Evolutionary conservation across 2,329 filamentous ascomycete species (phyloP), one percentile per base, ranked within the genome.

Genomic region (Aspergillus novoparasiticus): DNA sequence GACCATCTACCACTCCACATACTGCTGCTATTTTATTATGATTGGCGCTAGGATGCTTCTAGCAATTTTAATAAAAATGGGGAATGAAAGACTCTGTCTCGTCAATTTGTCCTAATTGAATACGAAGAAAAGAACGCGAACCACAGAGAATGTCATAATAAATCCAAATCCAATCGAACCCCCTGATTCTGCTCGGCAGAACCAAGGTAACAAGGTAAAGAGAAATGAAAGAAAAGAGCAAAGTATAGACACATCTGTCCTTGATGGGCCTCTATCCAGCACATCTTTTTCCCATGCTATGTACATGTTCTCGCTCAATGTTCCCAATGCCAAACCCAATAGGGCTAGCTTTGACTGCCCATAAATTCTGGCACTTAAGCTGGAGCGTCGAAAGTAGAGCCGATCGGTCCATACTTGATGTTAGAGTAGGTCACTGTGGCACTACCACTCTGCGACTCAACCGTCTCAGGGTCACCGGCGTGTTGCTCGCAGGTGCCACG

Each of bases 381-480:
- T 50, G 56, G 48, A 12, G 61, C 60, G 46, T 64, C 64, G 64
- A 68, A 86, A 71, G 86, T 87, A 57, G 82, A 84, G 72, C 81
- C 81, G 70, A 87, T 83, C 62, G 84, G 80, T 50, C 85, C 86
- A 68, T 85, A 82, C 76, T 82, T 83, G 81, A 87, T 86, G 80
- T 86, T 86, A 68, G 84, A 86, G 80, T 81, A 88, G 69, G 80
- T 75, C 60, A 87, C 85, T 67, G 80, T 79, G 58, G 85, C 76
- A 75, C 81, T 78, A 50, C 84, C 77, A 34, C 74, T 69, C 62
- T 76, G 66, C n/a, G 73, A 45, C 75, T 87, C 83, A 58, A 89
- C 75, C 14, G 81, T 80, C 45, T 75, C 66, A 36, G 86, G 86
- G 50, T 79, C 80, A 59, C 86, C 86, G 21, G 82, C 84, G 68